These are phyloP conservation scores for Fimicolochytrium jonesii DNA, from an alignment of 192 early-diverging fungal species.

Conservation along the genomic window DNA sequence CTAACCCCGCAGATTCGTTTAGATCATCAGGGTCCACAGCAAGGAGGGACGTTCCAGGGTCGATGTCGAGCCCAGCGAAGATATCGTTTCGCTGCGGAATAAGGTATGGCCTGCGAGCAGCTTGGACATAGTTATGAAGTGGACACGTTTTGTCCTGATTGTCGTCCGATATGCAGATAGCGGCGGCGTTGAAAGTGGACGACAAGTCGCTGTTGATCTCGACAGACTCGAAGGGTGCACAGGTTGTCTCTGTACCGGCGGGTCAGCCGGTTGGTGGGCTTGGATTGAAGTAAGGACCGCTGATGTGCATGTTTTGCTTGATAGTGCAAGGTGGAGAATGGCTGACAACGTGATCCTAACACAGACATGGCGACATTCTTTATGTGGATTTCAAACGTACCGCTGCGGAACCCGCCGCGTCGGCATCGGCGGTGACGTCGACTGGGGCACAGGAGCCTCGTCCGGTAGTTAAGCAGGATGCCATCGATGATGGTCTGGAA, in stretches of 20 bases:
- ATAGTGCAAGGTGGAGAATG: not conserved
- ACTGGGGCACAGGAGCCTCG: constrained; percentile 3
- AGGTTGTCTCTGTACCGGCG: not conserved
- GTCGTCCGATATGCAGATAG: constrained; percentile 2
- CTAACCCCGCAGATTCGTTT: no score
- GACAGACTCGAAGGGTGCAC: not conserved
- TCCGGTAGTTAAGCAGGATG: constrained; percentile 51
- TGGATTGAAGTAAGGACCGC: not conserved
- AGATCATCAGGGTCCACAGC: constrained; percentile 66
- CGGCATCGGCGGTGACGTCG: no score
- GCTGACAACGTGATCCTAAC: not conserved
- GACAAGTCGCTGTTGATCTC: constrained; percentile 12
- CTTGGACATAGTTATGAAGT: not conserved
- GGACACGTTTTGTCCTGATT: not conserved
- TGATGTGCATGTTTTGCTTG: not conserved
- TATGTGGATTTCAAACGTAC: constrained; percentile 17
- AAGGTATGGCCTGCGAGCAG: constrained; percentile 45
- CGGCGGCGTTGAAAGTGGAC: constrained; percentile 33
- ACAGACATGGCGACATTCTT: constrained; percentile 44
- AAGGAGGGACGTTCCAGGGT: constrained; percentile 67
- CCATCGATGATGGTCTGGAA: constrained; percentile 77
- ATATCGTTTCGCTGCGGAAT: constrained; percentile 41
- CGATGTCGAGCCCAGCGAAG: constrained; percentile 52
- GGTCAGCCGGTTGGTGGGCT: not conserved
- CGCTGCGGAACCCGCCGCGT: not conserved